Percentiles rank a stretch among this genome's conserved stretches.
Conservation (phyloP, 345 rosid genomes). For the Nephelium lappaceum region DNA sequence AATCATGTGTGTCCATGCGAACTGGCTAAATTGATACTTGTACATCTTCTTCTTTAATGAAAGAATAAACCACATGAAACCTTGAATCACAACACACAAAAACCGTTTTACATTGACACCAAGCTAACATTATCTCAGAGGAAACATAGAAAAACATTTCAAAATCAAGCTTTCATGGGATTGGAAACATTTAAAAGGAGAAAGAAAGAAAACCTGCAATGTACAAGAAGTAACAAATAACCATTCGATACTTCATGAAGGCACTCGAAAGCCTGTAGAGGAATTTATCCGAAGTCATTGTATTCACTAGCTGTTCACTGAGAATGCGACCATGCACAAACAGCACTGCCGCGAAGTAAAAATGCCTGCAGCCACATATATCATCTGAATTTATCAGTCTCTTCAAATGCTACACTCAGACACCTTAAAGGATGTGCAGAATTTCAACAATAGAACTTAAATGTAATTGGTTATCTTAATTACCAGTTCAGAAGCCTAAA, state of each 20-base stretch:
- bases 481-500: constrained; percentile 90
- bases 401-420: not conserved
- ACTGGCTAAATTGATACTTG: constrained; percentile 99
- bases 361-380: constrained; percentile 56
- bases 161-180: constrained; percentile 24
- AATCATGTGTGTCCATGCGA: constrained; percentile 99
- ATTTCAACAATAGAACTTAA: not conserved
- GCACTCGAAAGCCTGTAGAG: constrained; percentile 71
- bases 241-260: constrained; percentile 92
- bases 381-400: not conserved
- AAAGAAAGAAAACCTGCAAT: constrained; percentile 56
- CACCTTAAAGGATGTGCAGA: not conserved
- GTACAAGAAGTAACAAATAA: constrained; percentile 78
- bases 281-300: constrained; percentile 77
- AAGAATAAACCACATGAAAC: constrained; percentile 99
- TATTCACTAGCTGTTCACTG: constrained; percentile 87
- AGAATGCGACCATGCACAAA: constrained; percentile 94
- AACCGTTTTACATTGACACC: not conserved
- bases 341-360: constrained; percentile 97
- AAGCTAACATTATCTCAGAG: not conserved
- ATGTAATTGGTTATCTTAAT: not conserved
- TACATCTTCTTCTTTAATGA: constrained; percentile 96
- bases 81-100: constrained; percentile 41
- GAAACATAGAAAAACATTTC: not conserved
- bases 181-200: no score